Evolutionary conservation across 108 stramenopile species (phyloP).

Genomic region (Parietichytrium sp.): DNA sequence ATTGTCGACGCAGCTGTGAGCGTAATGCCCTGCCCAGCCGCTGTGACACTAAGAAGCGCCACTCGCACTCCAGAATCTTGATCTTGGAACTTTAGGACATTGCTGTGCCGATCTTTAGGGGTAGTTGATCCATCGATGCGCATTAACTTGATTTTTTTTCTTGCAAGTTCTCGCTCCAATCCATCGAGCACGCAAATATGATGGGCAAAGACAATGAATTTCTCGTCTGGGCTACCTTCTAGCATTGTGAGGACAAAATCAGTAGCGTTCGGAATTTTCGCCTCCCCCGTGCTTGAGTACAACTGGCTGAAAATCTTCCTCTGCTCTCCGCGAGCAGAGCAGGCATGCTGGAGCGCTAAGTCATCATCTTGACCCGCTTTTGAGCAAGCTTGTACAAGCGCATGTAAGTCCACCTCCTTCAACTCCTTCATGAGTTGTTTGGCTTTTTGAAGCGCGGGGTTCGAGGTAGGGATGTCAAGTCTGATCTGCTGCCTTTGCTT

Average conservation of each 20-base stretch:
- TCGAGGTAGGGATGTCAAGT: conserved; percentile 45
- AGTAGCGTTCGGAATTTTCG: conserved; percentile 72
- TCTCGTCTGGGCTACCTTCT: conserved; percentile 74
- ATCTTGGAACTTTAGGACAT: conserved; percentile 80
- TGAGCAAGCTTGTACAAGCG: not conserved
- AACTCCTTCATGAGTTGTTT: conserved; percentile 56
- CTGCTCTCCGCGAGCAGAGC: conserved; percentile 62
- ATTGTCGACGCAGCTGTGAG: conserved; percentile 92
- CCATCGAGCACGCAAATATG: conserved; percentile 84
- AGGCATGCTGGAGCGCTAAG: conserved; percentile 50
- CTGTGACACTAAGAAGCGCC: conserved; percentile 88
- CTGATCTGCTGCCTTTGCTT: conserved; percentile 75
- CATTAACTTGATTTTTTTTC: conserved; percentile 71
- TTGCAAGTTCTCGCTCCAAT: conserved; percentile 59
- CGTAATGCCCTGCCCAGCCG: conserved; percentile 94
- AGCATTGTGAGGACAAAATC: conserved; percentile 73
- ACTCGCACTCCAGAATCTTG: conserved; percentile 73
- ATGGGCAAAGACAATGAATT: conserved; percentile 93
- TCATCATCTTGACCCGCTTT: not conserved
- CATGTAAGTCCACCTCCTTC: conserved; percentile 49
- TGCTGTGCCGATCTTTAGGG: conserved; percentile 82
- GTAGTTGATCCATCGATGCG: conserved; percentile 88
- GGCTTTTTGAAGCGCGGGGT: conserved; percentile 55
- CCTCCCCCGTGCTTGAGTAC: conserved; percentile 72
- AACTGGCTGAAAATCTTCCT: conserved; percentile 74